Evolutionary conservation across 164 flowering plant genomes (phyloP).

Genomic region (Echeveria elegans): DNA sequence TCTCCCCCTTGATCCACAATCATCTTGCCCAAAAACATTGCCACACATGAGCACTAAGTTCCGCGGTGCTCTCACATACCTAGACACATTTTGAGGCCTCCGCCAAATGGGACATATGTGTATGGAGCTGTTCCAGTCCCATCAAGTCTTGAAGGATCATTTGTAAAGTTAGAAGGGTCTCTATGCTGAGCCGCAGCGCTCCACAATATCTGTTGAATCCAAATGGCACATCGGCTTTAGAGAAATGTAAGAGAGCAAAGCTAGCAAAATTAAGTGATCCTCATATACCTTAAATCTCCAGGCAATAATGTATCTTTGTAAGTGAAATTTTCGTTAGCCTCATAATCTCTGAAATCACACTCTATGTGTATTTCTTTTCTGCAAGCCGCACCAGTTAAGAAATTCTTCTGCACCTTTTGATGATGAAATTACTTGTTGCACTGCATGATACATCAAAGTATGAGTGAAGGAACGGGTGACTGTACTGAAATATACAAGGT

Average conservation of each 20-base stretch:
- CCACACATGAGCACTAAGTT: too few relatives aligned
- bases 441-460: constrained; percentile 5
- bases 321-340: constrained; percentile 17
- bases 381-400: constrained; percentile 20
- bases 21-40: too few relatives aligned
- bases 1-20: too few relatives aligned
- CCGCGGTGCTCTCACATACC: too few relatives aligned
- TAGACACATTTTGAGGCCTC: constrained; percentile 16
- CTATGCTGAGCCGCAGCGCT: constrained; percentile 10
- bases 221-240: background rate
- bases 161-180: constrained; percentile 8
- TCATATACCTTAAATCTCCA: constrained; percentile 24
- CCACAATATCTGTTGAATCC: constrained; percentile 8
- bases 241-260: background rate
- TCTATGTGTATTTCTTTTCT: constrained; percentile 30
- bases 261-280: too few relatives aligned
- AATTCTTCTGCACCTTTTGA: constrained; percentile 18
- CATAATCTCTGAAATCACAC: constrained; percentile 19
- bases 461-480: too few relatives aligned
- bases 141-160: constrained; percentile 16
- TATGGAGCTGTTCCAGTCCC: constrained; percentile 13
- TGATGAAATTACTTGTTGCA: constrained; percentile 19
- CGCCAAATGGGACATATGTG: constrained; percentile 15
- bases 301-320: constrained; percentile 19
- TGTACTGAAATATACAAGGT: too few relatives aligned